These are phyloP conservation scores for Magnolia kwangsiensis DNA, from an alignment of 164 flowering plant species.

Conservation along the genomic window DNA sequence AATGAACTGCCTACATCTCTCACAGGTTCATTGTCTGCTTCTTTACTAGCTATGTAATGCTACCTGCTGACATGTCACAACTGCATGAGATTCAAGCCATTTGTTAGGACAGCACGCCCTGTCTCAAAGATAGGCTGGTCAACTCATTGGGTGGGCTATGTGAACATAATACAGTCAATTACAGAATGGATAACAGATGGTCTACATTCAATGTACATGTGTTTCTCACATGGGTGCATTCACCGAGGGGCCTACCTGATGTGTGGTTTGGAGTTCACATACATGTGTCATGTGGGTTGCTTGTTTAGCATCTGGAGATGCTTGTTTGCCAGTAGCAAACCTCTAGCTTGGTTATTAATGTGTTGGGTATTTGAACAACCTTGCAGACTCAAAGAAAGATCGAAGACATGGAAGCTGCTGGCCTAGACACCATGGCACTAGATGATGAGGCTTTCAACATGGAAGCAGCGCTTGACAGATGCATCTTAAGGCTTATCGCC, in stretches of 20 bases:
- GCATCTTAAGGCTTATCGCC: slow-evolving; percentile 87
- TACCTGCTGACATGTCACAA: background rate
- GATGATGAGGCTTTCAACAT: slow-evolving; percentile 77
- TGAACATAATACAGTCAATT: too few species aligned
- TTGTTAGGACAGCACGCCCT: too few species aligned
- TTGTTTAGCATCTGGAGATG: background rate
- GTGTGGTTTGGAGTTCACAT: background rate
- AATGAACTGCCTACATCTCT: slow-evolving; percentile 55
- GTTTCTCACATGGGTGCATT: too few species aligned
- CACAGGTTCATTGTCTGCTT: slow-evolving; percentile 44
- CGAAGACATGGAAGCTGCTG: slow-evolving; percentile 54
- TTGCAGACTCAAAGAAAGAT: slow-evolving; percentile 59
- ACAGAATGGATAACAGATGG: background rate
- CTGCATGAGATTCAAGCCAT: background rate
- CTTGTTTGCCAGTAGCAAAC: background rate
- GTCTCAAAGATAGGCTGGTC: too few species aligned
- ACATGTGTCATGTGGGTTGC: background rate
- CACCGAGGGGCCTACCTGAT: too few species aligned
- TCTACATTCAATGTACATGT: background rate
- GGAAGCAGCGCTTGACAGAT: slow-evolving; percentile 79
- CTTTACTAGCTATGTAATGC: background rate
- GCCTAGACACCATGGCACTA: slow-evolving; percentile 46
- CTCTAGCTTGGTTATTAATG: background rate
- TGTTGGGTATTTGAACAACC: background rate
- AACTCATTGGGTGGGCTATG: too few species aligned